These are phyloP conservation scores for Nannochloris sp. DNA, from an alignment of 139 green algal species.

Conservation along the genomic window DNA sequence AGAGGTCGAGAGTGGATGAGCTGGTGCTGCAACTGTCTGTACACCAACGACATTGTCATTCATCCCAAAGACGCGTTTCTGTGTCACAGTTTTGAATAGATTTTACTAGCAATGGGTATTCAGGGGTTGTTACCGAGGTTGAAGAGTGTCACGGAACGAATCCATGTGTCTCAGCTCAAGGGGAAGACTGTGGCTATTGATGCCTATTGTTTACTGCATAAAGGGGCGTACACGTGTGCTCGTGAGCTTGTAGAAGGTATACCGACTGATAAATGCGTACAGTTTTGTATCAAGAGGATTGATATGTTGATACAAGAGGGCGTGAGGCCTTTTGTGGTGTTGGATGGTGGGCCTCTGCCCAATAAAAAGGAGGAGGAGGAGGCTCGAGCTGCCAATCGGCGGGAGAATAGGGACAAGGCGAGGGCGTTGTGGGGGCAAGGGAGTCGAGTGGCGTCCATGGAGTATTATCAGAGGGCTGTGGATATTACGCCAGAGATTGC, in stretches of 20 bases:
- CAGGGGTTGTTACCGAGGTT: slow-evolving; percentile 71
- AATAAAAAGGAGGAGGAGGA: slow-evolving; percentile 83
- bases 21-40: too few relatives aligned
- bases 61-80: too few relatives aligned
- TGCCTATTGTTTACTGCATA: slow-evolving; percentile 91
- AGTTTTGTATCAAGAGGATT: slow-evolving; percentile 79
- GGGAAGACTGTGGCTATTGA: slow-evolving; percentile 83
- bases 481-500: slow-evolving; percentile 81
- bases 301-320: slow-evolving; percentile 62
- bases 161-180: slow-evolving; percentile 63
- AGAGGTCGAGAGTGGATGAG: too few relatives aligned
- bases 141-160: slow-evolving; percentile 46
- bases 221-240: slow-evolving; percentile 76
- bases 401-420: slow-evolving; percentile 10
- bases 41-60: too few relatives aligned
- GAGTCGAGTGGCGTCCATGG: slow-evolving; percentile 65
- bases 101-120: slow-evolving; percentile 67
- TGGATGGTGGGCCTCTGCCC: slow-evolving; percentile 86
- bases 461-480: slow-evolving; percentile 79
- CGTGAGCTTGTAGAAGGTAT: slow-evolving; percentile 72
- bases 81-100: too few relatives aligned
- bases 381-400: slow-evolving; percentile 42
- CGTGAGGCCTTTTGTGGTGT: slow-evolving; percentile 80
- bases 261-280: slow-evolving; percentile 69
- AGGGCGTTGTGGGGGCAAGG: slow-evolving; percentile 42